Evolutionary conservation across 345 rosid genomes (phyloP), one percentile per base, ranked within the genome.

Genomic region (Excoecaria cochinchinensis): DNA sequence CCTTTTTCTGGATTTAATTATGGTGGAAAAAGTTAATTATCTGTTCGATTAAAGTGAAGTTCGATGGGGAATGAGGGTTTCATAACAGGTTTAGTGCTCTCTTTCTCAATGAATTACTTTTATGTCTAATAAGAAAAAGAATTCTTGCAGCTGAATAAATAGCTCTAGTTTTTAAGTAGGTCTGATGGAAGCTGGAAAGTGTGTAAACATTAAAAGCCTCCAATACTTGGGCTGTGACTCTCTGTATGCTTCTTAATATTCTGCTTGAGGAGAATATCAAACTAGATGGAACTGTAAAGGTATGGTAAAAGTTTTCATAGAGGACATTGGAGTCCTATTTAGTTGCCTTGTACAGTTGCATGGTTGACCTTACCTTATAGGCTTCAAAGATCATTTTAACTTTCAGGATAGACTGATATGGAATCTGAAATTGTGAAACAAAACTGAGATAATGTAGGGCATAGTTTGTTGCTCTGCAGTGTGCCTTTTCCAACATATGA

Each of bases 1-100:
- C 46, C 21, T 39, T 62, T 73, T 51, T 62, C 50, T 36, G 70
- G 70, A 51, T 8, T 73, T 73, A 50, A 47, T 46, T 31, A 25
- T 47, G 38, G 44, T 16, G 53, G 56, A 44, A 58, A 72, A 58
- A 62, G 38, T 56, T 2, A 62, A 24, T 15, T 64, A 40, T 64
- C 8, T 19, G 19, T 17, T 64, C 14, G 16, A 64, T 64, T 38
- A 13, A 36, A 14, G 19, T 31, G 8, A 0, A 36, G 52, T 42
- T 10, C n/a, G 46, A 66, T 42, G 69, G 50, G 2, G 7, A 66
- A 12, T 66, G 22, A 10, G 12, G 69, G 48, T 6, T 65, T 24
- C 19, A n/a, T 36, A n/a, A 40, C 13, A 65, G 19, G 47, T 39
- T 61, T 15, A 15, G 8, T 36, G 47, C 67, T 63, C 10, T 21